Conservation (phyloP, 2,329 filamentous ascomycete species). For the Paraphoma sp. region DNA sequence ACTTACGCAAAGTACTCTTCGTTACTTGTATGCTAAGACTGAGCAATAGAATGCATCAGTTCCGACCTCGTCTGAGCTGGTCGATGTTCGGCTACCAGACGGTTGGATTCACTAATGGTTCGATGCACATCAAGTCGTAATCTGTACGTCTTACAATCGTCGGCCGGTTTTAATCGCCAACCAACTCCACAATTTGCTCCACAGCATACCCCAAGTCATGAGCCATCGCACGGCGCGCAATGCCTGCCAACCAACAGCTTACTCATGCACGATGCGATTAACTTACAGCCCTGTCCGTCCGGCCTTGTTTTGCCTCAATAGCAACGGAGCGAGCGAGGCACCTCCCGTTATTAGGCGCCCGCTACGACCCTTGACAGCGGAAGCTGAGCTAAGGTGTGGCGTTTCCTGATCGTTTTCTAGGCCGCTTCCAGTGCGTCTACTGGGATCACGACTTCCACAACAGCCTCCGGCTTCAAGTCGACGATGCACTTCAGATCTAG, state of each 20-base stretch:
- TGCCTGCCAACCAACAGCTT: slow-evolving; percentile 8
- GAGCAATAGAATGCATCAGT: too few species aligned
- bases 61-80: background rate
- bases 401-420: slow-evolving; percentile 14
- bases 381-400: slow-evolving; percentile 22
- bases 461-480: slow-evolving; percentile 4
- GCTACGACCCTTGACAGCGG: slow-evolving; percentile 24
- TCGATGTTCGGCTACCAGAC: slow-evolving; percentile 3
- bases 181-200: background rate
- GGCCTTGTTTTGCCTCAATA: background rate
- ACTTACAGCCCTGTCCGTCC: slow-evolving; percentile 3
- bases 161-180: background rate
- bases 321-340: slow-evolving; percentile 6
- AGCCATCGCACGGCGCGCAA: background rate
- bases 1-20: background rate
- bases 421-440: slow-evolving; percentile 8
- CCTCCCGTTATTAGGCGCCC: slow-evolving; percentile 23
- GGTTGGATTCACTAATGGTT: slow-evolving; percentile 2
- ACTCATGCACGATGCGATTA: slow-evolving; percentile 2
- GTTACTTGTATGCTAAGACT: too few species aligned
- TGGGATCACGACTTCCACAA: slow-evolving; percentile 1
- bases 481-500: background rate
- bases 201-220: background rate
- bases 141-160: slow-evolving; percentile 12
- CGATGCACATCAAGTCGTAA: slow-evolving; percentile 22